Evolutionary conservation across 768 basidiomycete species (phyloP), one percentile per base, ranked within the genome.

Genomic region (Tulasnella calospora): DNA sequence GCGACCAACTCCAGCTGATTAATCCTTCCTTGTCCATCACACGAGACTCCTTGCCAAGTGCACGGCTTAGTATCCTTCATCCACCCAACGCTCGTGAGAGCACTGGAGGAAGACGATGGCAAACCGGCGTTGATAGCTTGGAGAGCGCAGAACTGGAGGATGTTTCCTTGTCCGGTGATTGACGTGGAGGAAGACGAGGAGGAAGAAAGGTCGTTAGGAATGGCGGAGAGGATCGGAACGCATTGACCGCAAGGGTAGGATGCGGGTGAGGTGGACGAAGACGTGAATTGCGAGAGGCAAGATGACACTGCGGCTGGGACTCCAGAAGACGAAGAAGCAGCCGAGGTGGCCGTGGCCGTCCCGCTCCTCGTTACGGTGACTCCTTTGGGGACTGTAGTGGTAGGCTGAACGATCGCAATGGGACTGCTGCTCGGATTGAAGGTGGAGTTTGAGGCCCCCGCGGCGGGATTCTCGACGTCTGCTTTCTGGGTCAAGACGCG

Each of bases 91-190:
- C 85, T 85, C 71, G 84, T 83, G 12, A 89, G 84, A 0, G 81
- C 82, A 36, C 23, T 78, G 0, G 83, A 80, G 81, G 87, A 87
- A 74, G 83, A 81, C 21, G 82, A 79, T 21, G 84, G 81, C 13
- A 86, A 82, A 2, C 83, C 84, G 73, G 86, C 85, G 80, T 86
- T 88, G 79, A 89, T 80, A 15, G 86, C 83, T 8, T 86, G 83
- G 41, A 89, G 83, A 17, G 88, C 83, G 78, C 88, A 89, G 79
- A 89, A 89, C 80, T 89, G 88, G 0, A 87, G 74, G 6, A 85
- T 86, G 41, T 85, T 85, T 83, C 79, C 86, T 82, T 27, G 83
- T 71, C 73, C 86, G 84, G 35, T 83, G 82, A 21, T 82, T 76
- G 10, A 83, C 80, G 77, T 81, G 80, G 67, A 83, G 84, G n/a